phyloP scores from a whole-genome alignment of 805 yeast genomes.

The Saturnispora galanensis region DNA sequence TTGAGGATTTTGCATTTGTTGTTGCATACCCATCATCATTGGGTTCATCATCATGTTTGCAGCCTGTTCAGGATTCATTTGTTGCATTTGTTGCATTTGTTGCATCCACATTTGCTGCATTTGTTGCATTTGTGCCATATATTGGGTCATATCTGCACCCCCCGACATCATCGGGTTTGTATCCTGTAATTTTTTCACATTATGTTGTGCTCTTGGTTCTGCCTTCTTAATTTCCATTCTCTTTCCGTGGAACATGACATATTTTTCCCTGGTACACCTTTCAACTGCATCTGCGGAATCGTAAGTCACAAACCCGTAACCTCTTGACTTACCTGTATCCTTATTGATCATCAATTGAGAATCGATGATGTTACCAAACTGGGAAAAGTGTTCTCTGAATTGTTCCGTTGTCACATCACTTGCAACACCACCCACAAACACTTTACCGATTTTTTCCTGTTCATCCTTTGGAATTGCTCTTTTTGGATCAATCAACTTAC shows the following conservation, averaged over 20 bases:
- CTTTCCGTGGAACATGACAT: conserved; percentile 76
- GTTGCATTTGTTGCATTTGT: conserved; percentile 26
- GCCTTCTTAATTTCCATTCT: conserved; percentile 79
- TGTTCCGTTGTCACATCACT: conserved; percentile 88
- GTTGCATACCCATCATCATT: conserved; percentile 12
- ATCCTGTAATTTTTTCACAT: conserved; percentile 13
- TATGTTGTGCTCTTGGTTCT: conserved; percentile 66
- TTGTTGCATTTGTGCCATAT: conserved; percentile 55
- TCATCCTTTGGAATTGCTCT: conserved; percentile 96
- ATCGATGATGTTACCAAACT: conserved; percentile 86
- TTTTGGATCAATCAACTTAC: conserved; percentile 94
- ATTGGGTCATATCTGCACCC: conserved; percentile 34
- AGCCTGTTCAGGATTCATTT: conserved; percentile 12
- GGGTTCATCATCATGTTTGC: conserved; percentile 5
- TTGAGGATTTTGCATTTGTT: conserved; percentile 6
- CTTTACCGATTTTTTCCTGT: conserved; percentile 93
- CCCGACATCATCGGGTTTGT: conserved; percentile 25
- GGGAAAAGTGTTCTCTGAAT: conserved; percentile 75
- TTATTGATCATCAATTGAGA: conserved; percentile 96
- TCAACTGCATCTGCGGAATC: conserved; percentile 94
- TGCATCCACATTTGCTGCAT: conserved; percentile 32
- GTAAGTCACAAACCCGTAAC: conserved; percentile 93
- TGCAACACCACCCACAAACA: conserved; percentile 94
- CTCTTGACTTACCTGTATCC: conserved; percentile 94
- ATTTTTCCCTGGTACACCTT: conserved; percentile 71